phyloP scores from a whole-genome alignment of 2,329 filamentous ascomycete species.

The Trichoderma sp. region DNA sequence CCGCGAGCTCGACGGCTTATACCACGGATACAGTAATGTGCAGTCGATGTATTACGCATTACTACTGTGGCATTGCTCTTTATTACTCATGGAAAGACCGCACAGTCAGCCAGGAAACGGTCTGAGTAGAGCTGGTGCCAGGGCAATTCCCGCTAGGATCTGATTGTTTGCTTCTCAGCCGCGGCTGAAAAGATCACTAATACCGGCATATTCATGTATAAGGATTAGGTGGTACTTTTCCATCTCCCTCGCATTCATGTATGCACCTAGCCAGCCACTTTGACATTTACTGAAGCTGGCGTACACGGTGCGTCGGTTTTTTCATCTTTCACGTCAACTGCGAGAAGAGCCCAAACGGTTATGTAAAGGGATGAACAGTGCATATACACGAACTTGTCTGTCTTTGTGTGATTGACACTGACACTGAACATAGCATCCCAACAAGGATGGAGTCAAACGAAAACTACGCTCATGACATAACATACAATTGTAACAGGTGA shows the following conservation, averaged over 20 bases:
- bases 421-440: background rate
- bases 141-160: background rate
- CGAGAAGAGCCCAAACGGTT: background rate
- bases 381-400: too few relatives aligned
- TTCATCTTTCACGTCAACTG: background rate
- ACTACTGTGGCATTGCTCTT: too few relatives aligned
- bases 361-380: background rate
- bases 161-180: background rate
- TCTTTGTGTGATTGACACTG: background rate
- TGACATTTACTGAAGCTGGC: background rate
- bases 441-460: background rate
- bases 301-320: background rate
- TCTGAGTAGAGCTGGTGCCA: background rate
- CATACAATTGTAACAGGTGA: background rate
- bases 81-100: background rate
- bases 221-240: background rate
- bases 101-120: background rate
- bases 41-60: background rate
- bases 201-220: background rate
- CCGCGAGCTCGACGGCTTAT: background rate
- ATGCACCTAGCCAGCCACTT: background rate
- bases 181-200: conserved; percentile 9
- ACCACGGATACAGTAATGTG: background rate
- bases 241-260: background rate
- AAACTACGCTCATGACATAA: background rate